Evolutionary conservation across 106 monocot genomes (phyloP).

Genomic region (Narthecium ossifragum): DNA sequence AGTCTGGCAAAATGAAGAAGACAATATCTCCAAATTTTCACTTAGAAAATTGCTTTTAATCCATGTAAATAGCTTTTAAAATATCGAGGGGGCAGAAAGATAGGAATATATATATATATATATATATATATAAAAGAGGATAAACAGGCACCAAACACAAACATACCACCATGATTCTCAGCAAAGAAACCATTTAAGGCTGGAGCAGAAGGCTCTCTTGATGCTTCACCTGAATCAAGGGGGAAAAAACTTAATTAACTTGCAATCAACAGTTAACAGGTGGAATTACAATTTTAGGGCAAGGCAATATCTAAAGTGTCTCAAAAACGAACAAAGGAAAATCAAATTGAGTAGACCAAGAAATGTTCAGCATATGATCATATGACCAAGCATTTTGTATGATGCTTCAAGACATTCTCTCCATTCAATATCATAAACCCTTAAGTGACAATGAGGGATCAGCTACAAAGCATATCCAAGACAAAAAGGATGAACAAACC

Average conservation of each 20-base stretch:
- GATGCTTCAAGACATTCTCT: no score
- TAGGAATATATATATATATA: not conserved
- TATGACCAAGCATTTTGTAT: no score
- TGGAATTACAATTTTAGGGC: not conserved
- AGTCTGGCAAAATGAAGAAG: not conserved
- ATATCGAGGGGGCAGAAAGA: not conserved
- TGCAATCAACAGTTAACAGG: not conserved
- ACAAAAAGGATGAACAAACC: no score
- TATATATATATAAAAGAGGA: no score
- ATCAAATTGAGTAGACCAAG: not conserved
- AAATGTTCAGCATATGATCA: no score
- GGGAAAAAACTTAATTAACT: not conserved
- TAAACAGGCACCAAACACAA: no score
- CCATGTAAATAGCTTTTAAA: not conserved
- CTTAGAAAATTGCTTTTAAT: not conserved
- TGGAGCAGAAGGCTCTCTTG: slow-evolving; percentile 30
- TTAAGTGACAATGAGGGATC: no score
- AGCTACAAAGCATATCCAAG: no score
- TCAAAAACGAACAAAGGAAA: not conserved
- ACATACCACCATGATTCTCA: slow-evolving; percentile 26
- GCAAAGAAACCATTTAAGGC: slow-evolving; percentile 16
- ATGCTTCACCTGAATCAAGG: slow-evolving; percentile 24
- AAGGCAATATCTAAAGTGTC: not conserved
- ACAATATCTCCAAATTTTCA: not conserved
- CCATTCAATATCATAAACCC: no score